phyloP scores from a whole-genome alignment of 495 filamentous ascomycete species.

The Oleoguttula mirabilis region DNA sequence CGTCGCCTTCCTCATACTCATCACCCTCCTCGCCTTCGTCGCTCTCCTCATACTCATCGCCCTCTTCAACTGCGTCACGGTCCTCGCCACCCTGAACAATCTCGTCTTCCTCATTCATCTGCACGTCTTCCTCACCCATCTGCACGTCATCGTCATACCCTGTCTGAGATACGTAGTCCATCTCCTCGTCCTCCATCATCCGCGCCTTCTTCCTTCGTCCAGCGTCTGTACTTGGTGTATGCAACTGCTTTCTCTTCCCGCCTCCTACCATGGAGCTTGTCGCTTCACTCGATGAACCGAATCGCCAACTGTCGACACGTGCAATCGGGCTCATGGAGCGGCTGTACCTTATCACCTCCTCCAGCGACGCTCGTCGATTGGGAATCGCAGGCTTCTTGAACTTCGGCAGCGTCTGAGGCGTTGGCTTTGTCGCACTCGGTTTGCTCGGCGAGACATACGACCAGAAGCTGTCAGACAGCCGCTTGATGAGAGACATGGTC shows the following conservation, averaged over 20 bases:
- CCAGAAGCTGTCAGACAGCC: constrained; percentile 23
- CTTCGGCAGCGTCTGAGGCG: constrained; percentile 1
- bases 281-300: constrained; percentile 6
- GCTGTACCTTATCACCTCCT: neutral
- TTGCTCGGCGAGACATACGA: constrained; percentile 24
- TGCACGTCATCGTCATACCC: neutral
- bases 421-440: constrained; percentile 14
- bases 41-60: neutral
- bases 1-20: neutral
- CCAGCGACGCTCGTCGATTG: constrained; percentile 1
- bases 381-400: constrained; percentile 13
- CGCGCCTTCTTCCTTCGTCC: neutral
- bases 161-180: neutral
- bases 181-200: constrained; percentile 3
- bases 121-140: constrained; percentile 2
- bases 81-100: neutral
- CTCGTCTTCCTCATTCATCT: neutral
- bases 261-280: neutral
- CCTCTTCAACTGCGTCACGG: neutral
- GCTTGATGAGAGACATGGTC: constrained; percentile 21
- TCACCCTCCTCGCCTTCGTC: constrained; percentile 10
- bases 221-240: constrained; percentile 4
- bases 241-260: constrained; percentile 5
- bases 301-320: constrained; percentile 17
- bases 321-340: constrained; percentile 23